Conservation (phyloP, 495 filamentous ascomycete species). For the Delitschia confertaspora region DNA sequence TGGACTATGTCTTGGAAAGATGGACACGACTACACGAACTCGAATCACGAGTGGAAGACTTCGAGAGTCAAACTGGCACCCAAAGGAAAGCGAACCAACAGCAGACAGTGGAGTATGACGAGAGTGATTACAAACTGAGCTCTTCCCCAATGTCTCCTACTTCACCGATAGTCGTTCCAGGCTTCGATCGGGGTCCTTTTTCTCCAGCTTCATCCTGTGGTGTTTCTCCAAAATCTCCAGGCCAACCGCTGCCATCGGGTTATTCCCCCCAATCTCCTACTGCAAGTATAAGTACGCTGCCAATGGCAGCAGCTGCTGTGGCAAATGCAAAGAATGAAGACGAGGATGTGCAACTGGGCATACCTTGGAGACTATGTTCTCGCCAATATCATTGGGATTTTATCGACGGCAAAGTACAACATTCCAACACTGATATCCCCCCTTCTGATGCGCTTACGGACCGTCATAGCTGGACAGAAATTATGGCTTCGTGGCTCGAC, state of each 20-base stretch:
- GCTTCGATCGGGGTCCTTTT: conserved; percentile 3
- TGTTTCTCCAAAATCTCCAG: conserved; percentile 15
- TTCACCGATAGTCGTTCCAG: conserved; percentile 5
- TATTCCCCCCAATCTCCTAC: conserved; percentile 13
- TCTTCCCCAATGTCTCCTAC: conserved; percentile 6
- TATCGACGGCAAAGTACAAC: conserved; percentile 16
- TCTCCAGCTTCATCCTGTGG: conserved; percentile 18
- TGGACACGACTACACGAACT: conserved; percentile 21
- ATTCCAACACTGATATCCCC: conserved; percentile 8
- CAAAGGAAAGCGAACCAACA: conserved; percentile 20
- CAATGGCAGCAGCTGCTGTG: conserved; percentile 14
- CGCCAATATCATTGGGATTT: conserved; percentile 17
- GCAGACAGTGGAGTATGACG: conserved; percentile 20
- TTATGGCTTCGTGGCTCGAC: conserved; percentile 22
- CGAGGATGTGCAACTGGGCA: conserved; percentile 12
- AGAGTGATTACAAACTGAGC: conserved; percentile 16
- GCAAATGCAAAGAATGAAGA: conserved; percentile 11
- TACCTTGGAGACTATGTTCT: conserved; percentile 22
- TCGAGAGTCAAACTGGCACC: conserved; percentile 2
- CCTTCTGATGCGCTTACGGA: conserved; percentile 5
- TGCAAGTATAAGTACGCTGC: conserved; percentile 11
- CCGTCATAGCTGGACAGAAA: conserved; percentile 20
- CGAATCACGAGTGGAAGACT: conserved; percentile 4
- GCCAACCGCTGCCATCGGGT: conserved; percentile 1
- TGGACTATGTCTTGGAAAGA: conserved; percentile 14